A percentile compares a stretch with the other conserved stretches of the same genome.
phyloP scores from a whole-genome alignment of 345 rosid species.

The Arabidopsis suecica region DNA sequence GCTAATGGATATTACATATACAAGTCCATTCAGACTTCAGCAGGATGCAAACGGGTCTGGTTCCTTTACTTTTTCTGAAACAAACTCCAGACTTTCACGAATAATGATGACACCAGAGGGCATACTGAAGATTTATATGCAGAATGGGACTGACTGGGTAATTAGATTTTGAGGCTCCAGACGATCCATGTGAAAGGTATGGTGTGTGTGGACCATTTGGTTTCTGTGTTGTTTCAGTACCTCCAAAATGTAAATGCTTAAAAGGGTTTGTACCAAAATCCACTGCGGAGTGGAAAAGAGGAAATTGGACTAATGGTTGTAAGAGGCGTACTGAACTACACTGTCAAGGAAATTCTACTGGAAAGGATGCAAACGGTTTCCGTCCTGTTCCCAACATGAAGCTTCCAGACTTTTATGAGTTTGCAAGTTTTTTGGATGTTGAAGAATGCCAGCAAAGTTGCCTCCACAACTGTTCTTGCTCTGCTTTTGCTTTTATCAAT shows the following conservation, averaged over 20 bases:
- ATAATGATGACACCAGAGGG: constrained; percentile 26
- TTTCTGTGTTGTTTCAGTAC: constrained; percentile 1
- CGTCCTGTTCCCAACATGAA: constrained; percentile 11
- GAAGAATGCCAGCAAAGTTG: constrained; percentile 21
- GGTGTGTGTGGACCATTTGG: constrained; percentile 41
- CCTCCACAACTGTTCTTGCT: constrained; percentile 42
- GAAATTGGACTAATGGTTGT: constrained; percentile 41
- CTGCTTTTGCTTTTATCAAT: constrained; percentile 30
- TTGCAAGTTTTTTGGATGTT: background rate
- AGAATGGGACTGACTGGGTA: background rate
- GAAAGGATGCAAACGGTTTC: constrained; percentile 14
- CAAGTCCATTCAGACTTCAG: constrained; percentile 27
- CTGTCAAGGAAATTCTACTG: constrained; percentile 26
- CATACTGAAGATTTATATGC: background rate
- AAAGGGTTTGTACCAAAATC: constrained; percentile 38
- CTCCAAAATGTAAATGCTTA: constrained; percentile 29
- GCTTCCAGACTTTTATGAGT: constrained; percentile 34
- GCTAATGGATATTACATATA: constrained; percentile 7
- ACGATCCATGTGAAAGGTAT: background rate
- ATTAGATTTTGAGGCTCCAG: constrained; percentile 1
- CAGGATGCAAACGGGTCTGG: constrained; percentile 28
- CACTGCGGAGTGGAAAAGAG: constrained; percentile 30
- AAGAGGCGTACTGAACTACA: constrained; percentile 21
- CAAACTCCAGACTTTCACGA: background rate
- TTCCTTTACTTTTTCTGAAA: background rate